Evolutionary conservation across 345 rosid species (phyloP), one percentile per base, ranked within the genome.

Genomic region (Citrus medica): DNA sequence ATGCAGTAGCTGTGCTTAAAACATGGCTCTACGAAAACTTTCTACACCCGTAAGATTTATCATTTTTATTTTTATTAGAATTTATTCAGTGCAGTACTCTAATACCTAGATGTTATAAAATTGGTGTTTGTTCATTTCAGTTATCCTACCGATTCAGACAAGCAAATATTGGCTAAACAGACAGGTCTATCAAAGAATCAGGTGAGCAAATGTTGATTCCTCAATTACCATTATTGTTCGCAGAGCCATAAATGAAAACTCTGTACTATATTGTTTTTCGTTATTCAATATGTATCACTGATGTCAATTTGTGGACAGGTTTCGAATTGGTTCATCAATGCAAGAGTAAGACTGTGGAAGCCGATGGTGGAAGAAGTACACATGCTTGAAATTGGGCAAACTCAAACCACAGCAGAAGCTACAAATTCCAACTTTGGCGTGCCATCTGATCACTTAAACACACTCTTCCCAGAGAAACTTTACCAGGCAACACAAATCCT

Each of bases 341-440:
- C 89, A 25, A 78, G 89, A 68, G 89, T 86, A 16, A 80, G 89
- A 71, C 56, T 86, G 21, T 86, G 89, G 89, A 86, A 82, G 84
- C 89, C 89, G 32, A 84, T 84, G 89, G 87, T 84, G 71, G 89
- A 86, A 78, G 89, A 86, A 42, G 80, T 84, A 38, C 87, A 86
- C 72, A 78, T 22, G 79, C 80, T 86, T 75, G 89, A 84, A 69
- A 68, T 66, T 22, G 74, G 67, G 77, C 76, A 77, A 79, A 51
- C 78, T 35, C 86, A 76, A 42, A 69, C 35, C 14, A 38, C 75
- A 69, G 2, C 75, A 4, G 75, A 35, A 66, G 56, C 81, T 53
- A 30, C 33, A 8, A 82, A 38, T 58, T 61, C 25, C n/a, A 55
- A 73, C 1, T 61, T 62, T 48, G 61, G 33, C 42, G 25, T 33